Percentiles rank a stretch among this genome's conserved stretches.
Evolutionary conservation across 2,329 filamentous ascomycete genomes (phyloP).

Genomic region (Botryosphaeria dothidea): DNA sequence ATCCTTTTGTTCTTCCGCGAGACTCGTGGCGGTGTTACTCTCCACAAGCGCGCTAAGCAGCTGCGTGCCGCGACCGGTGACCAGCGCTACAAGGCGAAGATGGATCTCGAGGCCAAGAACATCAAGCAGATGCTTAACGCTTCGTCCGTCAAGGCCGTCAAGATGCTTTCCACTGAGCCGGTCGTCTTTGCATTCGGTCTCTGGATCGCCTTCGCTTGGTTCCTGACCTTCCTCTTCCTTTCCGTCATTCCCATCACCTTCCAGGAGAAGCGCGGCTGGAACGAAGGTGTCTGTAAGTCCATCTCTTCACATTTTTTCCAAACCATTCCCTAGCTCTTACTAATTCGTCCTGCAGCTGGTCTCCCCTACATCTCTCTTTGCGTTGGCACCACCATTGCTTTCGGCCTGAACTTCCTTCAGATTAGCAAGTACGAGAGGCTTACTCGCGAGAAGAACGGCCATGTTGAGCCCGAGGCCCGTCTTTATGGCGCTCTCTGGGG

Average conservation of each 20-base stretch:
- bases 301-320: neutral
- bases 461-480: slow-evolving; percentile 47
- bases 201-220: slow-evolving; percentile 57
- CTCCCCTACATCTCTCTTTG: slow-evolving; percentile 55
- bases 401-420: slow-evolving; percentile 51
- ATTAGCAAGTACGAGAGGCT: slow-evolving; percentile 53
- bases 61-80: slow-evolving; percentile 51
- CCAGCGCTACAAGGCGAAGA: slow-evolving; percentile 51
- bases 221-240: slow-evolving; percentile 56
- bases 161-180: slow-evolving; percentile 52
- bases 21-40: slow-evolving; percentile 49
- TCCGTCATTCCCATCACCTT: slow-evolving; percentile 54
- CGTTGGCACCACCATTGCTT: slow-evolving; percentile 52
- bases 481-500: slow-evolving; percentile 53
- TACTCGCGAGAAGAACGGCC: slow-evolving; percentile 35
- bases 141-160: slow-evolving; percentile 54
- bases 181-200: slow-evolving; percentile 53
- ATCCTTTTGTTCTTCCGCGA: slow-evolving; percentile 49
- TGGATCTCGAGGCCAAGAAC: slow-evolving; percentile 53
- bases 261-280: slow-evolving; percentile 54
- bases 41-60: slow-evolving; percentile 51
- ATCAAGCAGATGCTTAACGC: slow-evolving; percentile 49
- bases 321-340: slow-evolving; percentile 8
- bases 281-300: slow-evolving; percentile 43
- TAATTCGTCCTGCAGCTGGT: slow-evolving; percentile 31